These are phyloP conservation scores for Cladophialophora bantiana DNA, from an alignment of 2,329 filamentous ascomycete genomes.

Conservation along the genomic window DNA sequence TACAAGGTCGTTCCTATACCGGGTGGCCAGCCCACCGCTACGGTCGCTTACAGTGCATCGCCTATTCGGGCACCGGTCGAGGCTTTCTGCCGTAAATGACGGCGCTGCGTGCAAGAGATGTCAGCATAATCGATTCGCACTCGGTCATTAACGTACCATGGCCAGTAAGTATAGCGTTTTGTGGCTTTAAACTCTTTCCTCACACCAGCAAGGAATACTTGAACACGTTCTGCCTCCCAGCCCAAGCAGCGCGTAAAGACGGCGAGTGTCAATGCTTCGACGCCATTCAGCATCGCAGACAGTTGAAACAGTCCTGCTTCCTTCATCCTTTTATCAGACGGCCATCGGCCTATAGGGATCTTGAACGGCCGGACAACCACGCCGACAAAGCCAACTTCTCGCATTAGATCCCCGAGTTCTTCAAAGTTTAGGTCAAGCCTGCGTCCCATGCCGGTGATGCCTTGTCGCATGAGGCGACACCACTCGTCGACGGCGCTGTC, in stretches of 20 bases:
- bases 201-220: conserved; percentile 37
- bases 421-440: conserved; percentile 45
- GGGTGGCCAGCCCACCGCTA: too few relatives aligned
- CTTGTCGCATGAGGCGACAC: conserved; percentile 30
- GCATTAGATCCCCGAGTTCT: conserved; percentile 30
- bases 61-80: background rate
- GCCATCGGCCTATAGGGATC: conserved; percentile 45
- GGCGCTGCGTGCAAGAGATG: background rate
- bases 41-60: background rate
- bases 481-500: conserved; percentile 27
- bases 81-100: conserved; percentile 18
- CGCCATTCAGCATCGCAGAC: conserved; percentile 23
- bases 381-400: conserved; percentile 42
- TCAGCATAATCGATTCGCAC: conserved; percentile 34
- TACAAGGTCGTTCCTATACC: background rate
- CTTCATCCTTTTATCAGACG: conserved; percentile 38
- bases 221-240: conserved; percentile 36
- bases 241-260: conserved; percentile 24
- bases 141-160: conserved; percentile 34
- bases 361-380: conserved; percentile 37
- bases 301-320: conserved; percentile 21
- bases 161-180: conserved; percentile 30
- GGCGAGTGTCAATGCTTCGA: conserved; percentile 23
- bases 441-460: conserved; percentile 58
- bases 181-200: conserved; percentile 36